Evolutionary conservation across 345 rosid genomes (phyloP).

Genomic region (Rhodomyrtus tomentosa): DNA sequence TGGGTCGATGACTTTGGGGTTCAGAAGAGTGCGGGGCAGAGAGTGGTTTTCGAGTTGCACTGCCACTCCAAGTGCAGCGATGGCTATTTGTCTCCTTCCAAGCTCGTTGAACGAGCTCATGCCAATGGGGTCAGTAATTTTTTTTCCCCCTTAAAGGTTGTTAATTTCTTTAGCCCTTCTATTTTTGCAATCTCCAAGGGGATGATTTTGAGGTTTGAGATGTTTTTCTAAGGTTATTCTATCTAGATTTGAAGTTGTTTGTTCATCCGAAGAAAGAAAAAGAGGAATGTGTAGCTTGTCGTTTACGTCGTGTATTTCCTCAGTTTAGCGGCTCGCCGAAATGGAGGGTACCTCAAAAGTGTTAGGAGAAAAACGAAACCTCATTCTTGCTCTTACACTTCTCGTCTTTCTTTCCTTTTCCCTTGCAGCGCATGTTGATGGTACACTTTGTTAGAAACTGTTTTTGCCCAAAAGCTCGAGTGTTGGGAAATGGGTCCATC

Average conservation of each 20-base stretch:
- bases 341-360: not conserved
- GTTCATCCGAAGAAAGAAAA: not conserved
- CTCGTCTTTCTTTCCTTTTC: not conserved
- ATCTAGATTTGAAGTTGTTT: not conserved
- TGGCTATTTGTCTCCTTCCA: slow-evolving; percentile 84
- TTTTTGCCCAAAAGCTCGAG: not conserved
- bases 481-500: not conserved
- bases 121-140: slow-evolving; percentile 58
- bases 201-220: not conserved
- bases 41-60: slow-evolving; percentile 73
- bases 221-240: not conserved
- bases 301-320: not conserved
- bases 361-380: not conserved
- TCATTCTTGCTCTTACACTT: not conserved
- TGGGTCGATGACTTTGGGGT: slow-evolving; percentile 51
- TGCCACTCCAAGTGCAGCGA: slow-evolving; percentile 89
- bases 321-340: not conserved
- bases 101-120: slow-evolving; percentile 88
- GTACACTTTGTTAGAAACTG: not conserved
- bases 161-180: not conserved
- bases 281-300: not conserved
- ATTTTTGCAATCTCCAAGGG: not conserved
- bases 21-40: slow-evolving; percentile 26
- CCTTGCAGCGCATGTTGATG: not conserved
- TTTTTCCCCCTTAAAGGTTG: not conserved